Conservation (phyloP, 352 stramenopile genomes). For the Pythium monospermum region DNA sequence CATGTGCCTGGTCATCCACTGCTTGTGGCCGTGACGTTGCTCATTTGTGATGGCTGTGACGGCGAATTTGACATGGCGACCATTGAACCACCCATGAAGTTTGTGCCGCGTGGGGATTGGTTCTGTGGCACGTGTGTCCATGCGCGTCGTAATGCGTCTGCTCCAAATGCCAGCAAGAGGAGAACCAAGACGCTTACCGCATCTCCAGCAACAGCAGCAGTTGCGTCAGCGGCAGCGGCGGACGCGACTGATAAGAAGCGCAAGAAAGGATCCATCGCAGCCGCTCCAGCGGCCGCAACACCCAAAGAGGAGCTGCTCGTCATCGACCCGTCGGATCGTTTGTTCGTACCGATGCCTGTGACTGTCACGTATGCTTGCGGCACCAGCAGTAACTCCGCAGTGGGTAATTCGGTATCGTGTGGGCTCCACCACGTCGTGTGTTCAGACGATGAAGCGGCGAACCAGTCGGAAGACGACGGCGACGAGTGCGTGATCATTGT, state of each 20-base stretch:
- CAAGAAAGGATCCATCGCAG: conserved; percentile 16
- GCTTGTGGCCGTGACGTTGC: conserved; percentile 28
- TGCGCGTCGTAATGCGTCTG: neutral
- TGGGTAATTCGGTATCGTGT: neutral
- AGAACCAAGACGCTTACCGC: neutral
- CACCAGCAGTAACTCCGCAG: neutral
- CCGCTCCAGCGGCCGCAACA: neutral
- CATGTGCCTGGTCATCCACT: neutral
- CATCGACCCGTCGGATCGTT: conserved; percentile 15
- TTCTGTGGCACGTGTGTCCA: conserved; percentile 20
- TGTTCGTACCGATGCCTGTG: conserved; percentile 18
- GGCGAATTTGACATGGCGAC: conserved; percentile 47
- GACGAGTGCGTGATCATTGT: conserved; percentile 49
- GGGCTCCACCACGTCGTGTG: conserved; percentile 33
- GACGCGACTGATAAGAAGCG: conserved; percentile 22
- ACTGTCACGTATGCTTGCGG: conserved; percentile 5
- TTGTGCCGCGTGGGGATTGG: conserved; percentile 45
- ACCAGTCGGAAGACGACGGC: conserved; percentile 30
- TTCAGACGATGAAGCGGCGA: conserved; percentile 39
- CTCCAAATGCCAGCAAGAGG: neutral
- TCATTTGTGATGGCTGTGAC: conserved; percentile 77
- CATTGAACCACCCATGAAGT: conserved; percentile 35
- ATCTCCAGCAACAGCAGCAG: neutral
- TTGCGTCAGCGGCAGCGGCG: too few relatives aligned
- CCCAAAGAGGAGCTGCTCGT: conserved; percentile 15